Evolutionary conservation across 1,139 yeast species (phyloP), one percentile per base, ranked within the genome.

Genomic region (Yamadazyma epiphylla): DNA sequence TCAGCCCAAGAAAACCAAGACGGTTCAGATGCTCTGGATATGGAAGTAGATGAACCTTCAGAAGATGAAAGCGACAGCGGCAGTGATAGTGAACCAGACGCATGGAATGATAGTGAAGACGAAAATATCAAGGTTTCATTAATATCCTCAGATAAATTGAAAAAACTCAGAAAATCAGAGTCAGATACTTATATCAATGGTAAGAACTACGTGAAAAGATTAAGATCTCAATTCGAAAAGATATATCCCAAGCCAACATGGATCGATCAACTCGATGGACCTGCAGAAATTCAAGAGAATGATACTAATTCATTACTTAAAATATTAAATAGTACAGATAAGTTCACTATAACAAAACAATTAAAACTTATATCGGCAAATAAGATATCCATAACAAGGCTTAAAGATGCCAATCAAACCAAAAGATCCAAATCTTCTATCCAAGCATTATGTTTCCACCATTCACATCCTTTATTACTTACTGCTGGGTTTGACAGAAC

Each of bases 401-500:
- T 91, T 30, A 82, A 81, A 45, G 97, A 94, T 58, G 97, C 95
- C 24, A 91, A 87, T 51, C 70, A 74, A 29, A 71, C 77, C 26
- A 77, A 74, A 37, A 62, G 74, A 4, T 76, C 96, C 10, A 76
- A 73, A 43, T 72, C 95, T 0, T 95, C 88, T 1, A 75, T 94
- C 15, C 97, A 88, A 57, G 65, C 91, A 1, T 51, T 94, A 29
- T 70, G 83, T 9, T 91, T 91, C 71, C 98, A 94, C 54, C 86
- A 85, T 9, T 64, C 74, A 5, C 94, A 85, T 48, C 95, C 98
- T 17, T 61, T 94, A 25, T 60, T 91, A 28, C 60, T 91, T 37
- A 84, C 96, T 0, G 94, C 94, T 37, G 99, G 99, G 15, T 88
- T 82, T 51, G 99, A 94, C 53, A 74, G 87, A 47, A 84, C 96